These are phyloP conservation scores for Clausena lansium DNA, from an alignment of 345 rosid species.

Conservation along the genomic window DNA sequence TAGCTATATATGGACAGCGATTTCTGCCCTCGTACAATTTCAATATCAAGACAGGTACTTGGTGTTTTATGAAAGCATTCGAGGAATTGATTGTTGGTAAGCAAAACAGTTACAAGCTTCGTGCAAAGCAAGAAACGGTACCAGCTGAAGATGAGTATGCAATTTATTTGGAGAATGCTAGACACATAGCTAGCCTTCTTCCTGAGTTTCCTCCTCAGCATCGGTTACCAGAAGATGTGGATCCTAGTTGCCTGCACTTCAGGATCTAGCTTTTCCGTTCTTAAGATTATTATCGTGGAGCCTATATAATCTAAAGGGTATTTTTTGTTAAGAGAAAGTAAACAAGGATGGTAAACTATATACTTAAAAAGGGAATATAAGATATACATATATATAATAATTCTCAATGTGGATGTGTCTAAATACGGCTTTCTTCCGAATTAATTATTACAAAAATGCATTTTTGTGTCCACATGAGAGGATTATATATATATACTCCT, in stretches of 20 bases:
- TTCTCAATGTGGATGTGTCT: too few species aligned
- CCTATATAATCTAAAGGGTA: background rate
- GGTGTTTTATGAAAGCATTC: constrained; percentile 33
- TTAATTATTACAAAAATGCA: too few species aligned
- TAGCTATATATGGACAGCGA: constrained; percentile 48
- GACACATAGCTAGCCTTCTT: constrained; percentile 32
- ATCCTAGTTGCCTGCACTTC: constrained; percentile 23
- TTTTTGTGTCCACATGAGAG: too few species aligned
- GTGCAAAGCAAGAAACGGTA: too few species aligned
- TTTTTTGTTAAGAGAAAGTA: too few species aligned
- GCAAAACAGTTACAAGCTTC: background rate
- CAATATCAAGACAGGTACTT: constrained; percentile 39
- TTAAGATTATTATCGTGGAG: background rate
- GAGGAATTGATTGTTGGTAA: constrained; percentile 13
- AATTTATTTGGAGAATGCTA: constrained; percentile 32
- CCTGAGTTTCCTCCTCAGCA: constrained; percentile 36
- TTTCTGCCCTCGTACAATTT: constrained; percentile 50
- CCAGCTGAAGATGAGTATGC: background rate
- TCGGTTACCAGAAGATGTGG: constrained; percentile 12
- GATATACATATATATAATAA: too few species aligned
- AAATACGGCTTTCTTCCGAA: too few species aligned
- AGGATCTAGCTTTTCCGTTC: constrained; percentile 24
- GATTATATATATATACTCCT: too few species aligned
- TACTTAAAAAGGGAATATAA: too few species aligned
- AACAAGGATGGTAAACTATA: too few species aligned